Conservation (phyloP, 106 monocot genomes). For the Dioscorea alata region DNA sequence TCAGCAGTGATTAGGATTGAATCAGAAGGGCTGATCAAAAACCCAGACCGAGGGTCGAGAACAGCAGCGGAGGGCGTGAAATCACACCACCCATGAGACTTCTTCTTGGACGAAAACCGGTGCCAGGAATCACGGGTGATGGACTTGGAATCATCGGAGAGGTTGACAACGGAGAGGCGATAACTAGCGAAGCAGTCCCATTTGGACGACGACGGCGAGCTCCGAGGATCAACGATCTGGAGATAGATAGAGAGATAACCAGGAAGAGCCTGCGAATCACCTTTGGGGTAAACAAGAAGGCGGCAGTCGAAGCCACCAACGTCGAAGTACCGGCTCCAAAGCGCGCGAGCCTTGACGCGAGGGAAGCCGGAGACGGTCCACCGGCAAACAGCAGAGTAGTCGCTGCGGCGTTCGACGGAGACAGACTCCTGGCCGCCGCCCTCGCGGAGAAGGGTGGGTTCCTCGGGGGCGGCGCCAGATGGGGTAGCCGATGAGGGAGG, state of each 20-base stretch:
- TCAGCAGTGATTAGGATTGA: slow-evolving; percentile 61
- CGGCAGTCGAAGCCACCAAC: slow-evolving; percentile 91
- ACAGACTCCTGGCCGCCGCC: slow-evolving; percentile 25
- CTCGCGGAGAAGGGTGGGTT: neutral
- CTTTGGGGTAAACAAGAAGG: slow-evolving; percentile 76
- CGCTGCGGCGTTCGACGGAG: slow-evolving; percentile 42
- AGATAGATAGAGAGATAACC: slow-evolving; percentile 89
- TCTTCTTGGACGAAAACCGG: slow-evolving; percentile 89
- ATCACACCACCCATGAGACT: slow-evolving; percentile 94
- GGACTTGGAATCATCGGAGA: slow-evolving; percentile 49
- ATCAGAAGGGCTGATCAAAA: slow-evolving; percentile 27
- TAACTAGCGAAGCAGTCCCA: slow-evolving; percentile 93
- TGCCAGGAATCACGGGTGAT: slow-evolving; percentile 87
- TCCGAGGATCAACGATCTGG: slow-evolving; percentile 86
- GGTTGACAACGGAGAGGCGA: slow-evolving; percentile 60
- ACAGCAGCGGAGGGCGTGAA: slow-evolving; percentile 64
- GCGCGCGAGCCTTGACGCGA: slow-evolving; percentile 49
- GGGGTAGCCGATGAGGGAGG: neutral
- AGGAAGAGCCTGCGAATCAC: slow-evolving; percentile 82
- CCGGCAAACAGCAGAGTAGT: slow-evolving; percentile 57
- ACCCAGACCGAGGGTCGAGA: slow-evolving; percentile 46
- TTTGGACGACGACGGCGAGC: slow-evolving; percentile 34
- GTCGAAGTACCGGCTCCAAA: slow-evolving; percentile 91
- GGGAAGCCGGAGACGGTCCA: slow-evolving; percentile 67
- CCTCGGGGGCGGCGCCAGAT: slow-evolving; percentile 6